These are phyloP conservation scores for Phycomyces nitens DNA, from an alignment of 192 early-diverging fungal genomes.

Conservation along the genomic window DNA sequence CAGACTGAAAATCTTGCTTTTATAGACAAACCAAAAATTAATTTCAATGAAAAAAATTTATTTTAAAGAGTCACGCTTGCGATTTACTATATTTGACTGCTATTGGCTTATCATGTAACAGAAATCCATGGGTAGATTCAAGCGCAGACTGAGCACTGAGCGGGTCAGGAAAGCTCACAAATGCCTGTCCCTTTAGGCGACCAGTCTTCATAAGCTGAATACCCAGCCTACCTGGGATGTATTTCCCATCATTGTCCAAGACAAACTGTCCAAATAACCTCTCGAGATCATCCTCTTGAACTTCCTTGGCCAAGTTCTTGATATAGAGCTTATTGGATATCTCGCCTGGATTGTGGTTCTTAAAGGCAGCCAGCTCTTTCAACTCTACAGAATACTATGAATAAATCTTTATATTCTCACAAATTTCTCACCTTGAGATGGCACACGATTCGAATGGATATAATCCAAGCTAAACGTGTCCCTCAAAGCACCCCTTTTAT, in stretches of 20 bases:
- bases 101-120: slow-evolving; percentile 43
- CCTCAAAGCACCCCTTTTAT: neutral
- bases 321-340: slow-evolving; percentile 40
- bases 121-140: slow-evolving; percentile 33
- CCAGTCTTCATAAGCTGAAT: slow-evolving; percentile 42
- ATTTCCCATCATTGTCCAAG: slow-evolving; percentile 1
- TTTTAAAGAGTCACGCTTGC: neutral
- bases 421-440: neutral
- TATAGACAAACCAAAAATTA: neutral
- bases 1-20: too few relatives aligned
- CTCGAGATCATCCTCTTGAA: slow-evolving; percentile 29
- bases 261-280: slow-evolving; percentile 31
- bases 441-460: neutral
- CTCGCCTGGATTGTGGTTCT: slow-evolving; percentile 34
- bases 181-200: slow-evolving; percentile 44
- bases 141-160: slow-evolving; percentile 33
- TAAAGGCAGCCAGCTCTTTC: slow-evolving; percentile 32
- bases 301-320: slow-evolving; percentile 44
- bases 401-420: too few relatives aligned
- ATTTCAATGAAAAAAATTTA: neutral
- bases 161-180: slow-evolving; percentile 35
- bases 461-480: neutral
- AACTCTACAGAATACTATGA: neutral
- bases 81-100: slow-evolving; percentile 35
- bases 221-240: slow-evolving; percentile 11